Conservation (phyloP, 179 eudicot genomes). For the Pouteria campechiana region DNA sequence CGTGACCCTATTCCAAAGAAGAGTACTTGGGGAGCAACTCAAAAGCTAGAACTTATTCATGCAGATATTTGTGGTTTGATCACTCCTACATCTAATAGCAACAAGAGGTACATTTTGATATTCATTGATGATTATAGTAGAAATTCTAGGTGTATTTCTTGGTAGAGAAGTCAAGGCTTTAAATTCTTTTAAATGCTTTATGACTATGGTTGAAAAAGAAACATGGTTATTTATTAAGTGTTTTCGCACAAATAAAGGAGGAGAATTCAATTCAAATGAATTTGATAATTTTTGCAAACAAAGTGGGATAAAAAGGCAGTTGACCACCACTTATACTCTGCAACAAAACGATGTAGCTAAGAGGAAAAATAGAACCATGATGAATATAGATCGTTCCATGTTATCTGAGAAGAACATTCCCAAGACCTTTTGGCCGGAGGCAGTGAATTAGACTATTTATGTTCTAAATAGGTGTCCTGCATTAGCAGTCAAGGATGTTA, state of each 20-base stretch:
- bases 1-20: neutral
- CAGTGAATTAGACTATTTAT: no score
- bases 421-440: no score
- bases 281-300: neutral
- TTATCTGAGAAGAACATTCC: no score
- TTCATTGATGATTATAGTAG: constrained; percentile 9
- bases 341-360: constrained; percentile 1
- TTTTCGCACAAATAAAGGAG: constrained; percentile 3
- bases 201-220: neutral
- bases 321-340: constrained; percentile 1
- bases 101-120: constrained; percentile 3
- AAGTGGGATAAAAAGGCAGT: neutral
- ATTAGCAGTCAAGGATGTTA: no score
- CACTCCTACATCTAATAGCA: constrained; percentile 3
- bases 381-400: no score
- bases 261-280: constrained; percentile 5
- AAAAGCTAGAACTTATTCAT: neutral
- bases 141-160: constrained; percentile 2
- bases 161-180: no score
- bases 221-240: neutral
- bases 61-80: constrained; percentile 8
- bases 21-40: constrained; percentile 6
- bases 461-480: no score
- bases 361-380: no score
- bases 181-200: constrained; percentile 3